Evolutionary conservation across 1,284 basidiomycete genomes (phyloP).

Genomic region (Jaminaea rosea): DNA sequence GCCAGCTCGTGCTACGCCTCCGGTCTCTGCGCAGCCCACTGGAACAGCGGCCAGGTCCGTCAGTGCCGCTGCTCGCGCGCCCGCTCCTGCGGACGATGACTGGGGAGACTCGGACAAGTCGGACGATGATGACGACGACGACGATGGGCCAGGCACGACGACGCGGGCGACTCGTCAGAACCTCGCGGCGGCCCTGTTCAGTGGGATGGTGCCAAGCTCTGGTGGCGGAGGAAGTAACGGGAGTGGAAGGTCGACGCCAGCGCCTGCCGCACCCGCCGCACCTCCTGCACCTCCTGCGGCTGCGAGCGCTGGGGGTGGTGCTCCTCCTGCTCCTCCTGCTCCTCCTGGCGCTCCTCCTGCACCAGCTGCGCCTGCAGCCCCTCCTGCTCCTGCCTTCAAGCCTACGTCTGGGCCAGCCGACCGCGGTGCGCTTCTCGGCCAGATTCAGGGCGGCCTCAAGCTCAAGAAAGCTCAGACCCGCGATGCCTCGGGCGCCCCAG

Average conservation of each 20-base stretch:
- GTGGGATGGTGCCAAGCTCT: conserved; percentile 32
- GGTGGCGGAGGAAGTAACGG: no score
- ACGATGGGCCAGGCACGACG: conserved; percentile 35
- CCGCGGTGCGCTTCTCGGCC: conserved; percentile 63
- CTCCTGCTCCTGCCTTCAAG: conserved; percentile 30
- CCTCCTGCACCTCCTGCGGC: conserved; percentile 17
- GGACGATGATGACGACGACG: conserved; percentile 41
- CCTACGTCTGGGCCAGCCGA: conserved; percentile 50
- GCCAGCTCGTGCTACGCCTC: conserved; percentile 19
- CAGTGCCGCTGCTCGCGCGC: background rate
- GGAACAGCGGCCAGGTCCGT: background rate
- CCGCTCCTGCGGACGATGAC: conserved; percentile 29
- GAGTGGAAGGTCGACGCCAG: conserved; percentile 25
- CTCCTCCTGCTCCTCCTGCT: conserved; percentile 48
- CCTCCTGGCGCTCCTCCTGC: conserved; percentile 13
- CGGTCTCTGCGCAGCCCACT: conserved; percentile 7
- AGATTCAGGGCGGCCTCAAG: conserved; percentile 71
- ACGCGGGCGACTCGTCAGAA: conserved; percentile 43
- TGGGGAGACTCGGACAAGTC: conserved; percentile 41
- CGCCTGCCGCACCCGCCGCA: conserved; percentile 11
- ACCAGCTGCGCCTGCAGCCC: conserved; percentile 40
- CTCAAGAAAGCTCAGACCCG: conserved; percentile 72
- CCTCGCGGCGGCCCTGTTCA: conserved; percentile 42
- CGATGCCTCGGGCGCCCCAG: conserved; percentile 65
- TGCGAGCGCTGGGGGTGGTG: conserved; percentile 45